Percentiles rank a stretch among this genome's conserved stretches.
Evolutionary conservation across 306 rosid genomes (phyloP).

Genomic region (Gastrolobium villosum): DNA sequence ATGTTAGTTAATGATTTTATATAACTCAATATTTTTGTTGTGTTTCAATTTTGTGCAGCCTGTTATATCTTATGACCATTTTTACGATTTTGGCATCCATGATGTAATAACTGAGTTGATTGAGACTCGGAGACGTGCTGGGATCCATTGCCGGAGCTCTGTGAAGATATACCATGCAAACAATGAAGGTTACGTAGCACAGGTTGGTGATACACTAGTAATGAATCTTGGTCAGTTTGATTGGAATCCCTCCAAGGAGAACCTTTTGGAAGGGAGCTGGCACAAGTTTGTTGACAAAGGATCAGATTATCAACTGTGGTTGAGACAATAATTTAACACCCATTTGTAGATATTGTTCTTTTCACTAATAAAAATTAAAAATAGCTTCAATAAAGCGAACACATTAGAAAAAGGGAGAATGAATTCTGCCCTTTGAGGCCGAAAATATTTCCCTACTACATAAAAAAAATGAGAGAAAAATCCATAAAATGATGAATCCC

Average conservation of each 20-base stretch:
- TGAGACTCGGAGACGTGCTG: constrained; percentile 73
- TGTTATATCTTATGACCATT: constrained; percentile 74
- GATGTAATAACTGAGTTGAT: constrained; percentile 69
- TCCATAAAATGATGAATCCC: too few species aligned
- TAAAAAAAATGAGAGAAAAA: too few species aligned
- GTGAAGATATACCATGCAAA: constrained; percentile 78
- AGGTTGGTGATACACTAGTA: constrained; percentile 71
- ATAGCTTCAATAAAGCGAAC: constrained; percentile 17
- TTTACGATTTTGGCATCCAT: constrained; percentile 75
- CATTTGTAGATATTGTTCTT: not conserved
- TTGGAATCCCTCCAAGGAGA: constrained; percentile 86
- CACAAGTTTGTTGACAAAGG: constrained; percentile 80
- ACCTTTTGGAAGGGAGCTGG: constrained; percentile 81
- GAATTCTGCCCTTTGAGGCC: too few species aligned
- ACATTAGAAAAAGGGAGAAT: not conserved
- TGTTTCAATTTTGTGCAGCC: constrained; percentile 61
- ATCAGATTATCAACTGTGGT: constrained; percentile 75
- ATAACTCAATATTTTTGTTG: too few species aligned
- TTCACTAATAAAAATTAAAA: constrained; percentile 18
- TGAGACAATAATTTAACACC: constrained; percentile 60
- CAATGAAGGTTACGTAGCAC: constrained; percentile 83
- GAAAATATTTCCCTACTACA: too few species aligned
- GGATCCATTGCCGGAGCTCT: constrained; percentile 78
- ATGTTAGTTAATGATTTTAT: too few species aligned
- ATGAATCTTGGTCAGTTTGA: constrained; percentile 80